Percentiles rank a stretch among this genome's conserved stretches.
phyloP scores from a whole-genome alignment of 306 rosid species.

The Abrus pulchellus region DNA sequence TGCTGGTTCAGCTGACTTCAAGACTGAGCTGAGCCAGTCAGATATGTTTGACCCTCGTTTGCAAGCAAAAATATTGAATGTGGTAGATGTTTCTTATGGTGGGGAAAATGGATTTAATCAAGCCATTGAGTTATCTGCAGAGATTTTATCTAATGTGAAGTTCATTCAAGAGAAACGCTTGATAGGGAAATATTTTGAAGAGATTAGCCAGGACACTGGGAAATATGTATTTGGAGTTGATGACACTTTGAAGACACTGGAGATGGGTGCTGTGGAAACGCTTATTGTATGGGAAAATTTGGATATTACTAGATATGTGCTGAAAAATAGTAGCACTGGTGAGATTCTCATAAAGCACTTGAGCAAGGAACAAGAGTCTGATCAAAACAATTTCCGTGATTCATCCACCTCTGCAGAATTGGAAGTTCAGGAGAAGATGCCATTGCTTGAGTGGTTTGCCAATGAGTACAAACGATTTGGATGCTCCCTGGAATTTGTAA shows the following conservation, averaged over 20 bases:
- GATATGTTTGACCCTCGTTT: conserved; percentile 15
- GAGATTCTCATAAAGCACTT: conserved; percentile 70
- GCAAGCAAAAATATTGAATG: conserved; percentile 23
- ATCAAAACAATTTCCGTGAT: conserved; percentile 6
- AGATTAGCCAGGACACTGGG: conserved; percentile 26
- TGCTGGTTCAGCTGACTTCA: conserved; percentile 29
- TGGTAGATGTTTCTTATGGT: conserved; percentile 18
- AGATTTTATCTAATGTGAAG: conserved; percentile 6
- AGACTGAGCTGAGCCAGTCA: conserved; percentile 20
- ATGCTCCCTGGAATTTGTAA: conserved; percentile 16
- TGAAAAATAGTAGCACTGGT: conserved; percentile 58
- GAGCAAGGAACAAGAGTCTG: background rate
- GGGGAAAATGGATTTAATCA: conserved; percentile 30
- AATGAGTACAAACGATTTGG: conserved; percentile 6
- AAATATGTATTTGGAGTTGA: conserved; percentile 24
- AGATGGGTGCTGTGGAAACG: conserved; percentile 80
- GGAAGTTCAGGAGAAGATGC: conserved; percentile 26
- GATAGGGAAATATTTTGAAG: conserved; percentile 27
- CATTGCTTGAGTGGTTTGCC: conserved; percentile 25
- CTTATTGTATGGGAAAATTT: conserved; percentile 84
- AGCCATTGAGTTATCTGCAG: conserved; percentile 12
- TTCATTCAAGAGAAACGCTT: conserved; percentile 19
- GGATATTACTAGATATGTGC: conserved; percentile 64
- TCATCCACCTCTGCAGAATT: background rate
- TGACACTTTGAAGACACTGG: conserved; percentile 44